phyloP scores from a whole-genome alignment of 179 eudicot species.

The Carnegiea gigantea region DNA sequence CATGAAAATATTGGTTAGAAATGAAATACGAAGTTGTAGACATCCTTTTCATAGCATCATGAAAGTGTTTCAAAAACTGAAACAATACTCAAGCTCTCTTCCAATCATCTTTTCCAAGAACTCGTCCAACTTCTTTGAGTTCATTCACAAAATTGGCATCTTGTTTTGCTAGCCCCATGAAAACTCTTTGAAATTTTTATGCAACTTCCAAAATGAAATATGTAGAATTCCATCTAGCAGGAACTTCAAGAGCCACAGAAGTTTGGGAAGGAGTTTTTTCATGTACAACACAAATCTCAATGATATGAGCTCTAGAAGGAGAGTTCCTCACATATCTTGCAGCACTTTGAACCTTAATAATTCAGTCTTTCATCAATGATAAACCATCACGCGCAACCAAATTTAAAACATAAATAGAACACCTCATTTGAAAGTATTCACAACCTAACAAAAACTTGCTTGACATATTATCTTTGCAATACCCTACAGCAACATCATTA shows the following conservation, averaged over 20 bases:
- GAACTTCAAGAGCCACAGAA: not conserved
- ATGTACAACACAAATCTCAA: not conserved
- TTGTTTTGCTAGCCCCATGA: no score
- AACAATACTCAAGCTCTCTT: not conserved
- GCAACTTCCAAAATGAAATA: no score
- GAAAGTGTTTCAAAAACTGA: not conserved
- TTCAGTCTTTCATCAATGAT: not conserved
- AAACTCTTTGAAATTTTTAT: no score
- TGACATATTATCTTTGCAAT: no score
- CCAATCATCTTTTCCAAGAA: not conserved
- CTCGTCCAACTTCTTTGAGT: no score
- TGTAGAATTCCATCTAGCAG: no score
- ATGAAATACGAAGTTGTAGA: no score
- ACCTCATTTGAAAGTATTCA: no score
- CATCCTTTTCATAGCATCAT: not conserved
- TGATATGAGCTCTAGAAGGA: not conserved
- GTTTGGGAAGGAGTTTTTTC: not conserved
- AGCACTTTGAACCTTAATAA: not conserved
- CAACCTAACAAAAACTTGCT: no score
- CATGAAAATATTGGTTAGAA: no score
- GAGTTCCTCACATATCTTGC: not conserved
- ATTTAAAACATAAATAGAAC: not conserved
- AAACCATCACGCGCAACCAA: not conserved
- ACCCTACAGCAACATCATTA: not conserved
- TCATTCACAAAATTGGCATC: no score